A percentile compares a stretch with the other conserved stretches of the same genome.
phyloP scores from a whole-genome alignment of 129 eudicot genomes.

The Erigeron canadensis region DNA sequence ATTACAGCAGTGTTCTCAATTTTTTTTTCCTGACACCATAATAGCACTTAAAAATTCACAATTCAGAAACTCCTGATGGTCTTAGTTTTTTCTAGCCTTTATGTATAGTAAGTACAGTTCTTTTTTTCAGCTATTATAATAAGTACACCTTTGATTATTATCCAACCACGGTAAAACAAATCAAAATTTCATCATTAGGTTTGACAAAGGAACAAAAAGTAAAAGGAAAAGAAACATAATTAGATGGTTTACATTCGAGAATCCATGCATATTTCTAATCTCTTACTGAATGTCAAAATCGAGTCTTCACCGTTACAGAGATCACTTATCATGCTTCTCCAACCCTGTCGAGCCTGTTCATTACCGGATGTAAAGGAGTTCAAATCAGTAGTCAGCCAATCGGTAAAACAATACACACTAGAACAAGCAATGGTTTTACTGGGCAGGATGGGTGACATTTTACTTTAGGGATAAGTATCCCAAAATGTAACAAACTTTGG shows the following conservation, averaged over 20 bases:
- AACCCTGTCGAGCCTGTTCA: conserved; percentile 37
- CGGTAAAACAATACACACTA: neutral
- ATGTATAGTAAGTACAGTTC: neutral
- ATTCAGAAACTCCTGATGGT: too few relatives aligned
- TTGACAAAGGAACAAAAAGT: neutral
- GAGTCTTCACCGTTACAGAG: conserved; percentile 17
- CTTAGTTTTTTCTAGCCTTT: too few relatives aligned
- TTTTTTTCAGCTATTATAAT: neutral
- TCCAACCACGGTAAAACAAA: conserved; percentile 28
- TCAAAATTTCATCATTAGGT: conserved; percentile 38
- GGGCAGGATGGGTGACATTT: neutral
- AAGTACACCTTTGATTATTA: conserved; percentile 26
- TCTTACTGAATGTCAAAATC: conserved; percentile 38
- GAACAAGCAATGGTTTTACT: neutral
- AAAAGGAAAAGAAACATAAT: neutral
- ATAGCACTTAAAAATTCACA: too few relatives aligned
- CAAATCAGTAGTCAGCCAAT: neutral
- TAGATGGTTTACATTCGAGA: conserved; percentile 36
- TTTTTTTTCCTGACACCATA: too few relatives aligned
- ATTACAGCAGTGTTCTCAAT: too few relatives aligned
- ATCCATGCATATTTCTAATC: conserved; percentile 31
- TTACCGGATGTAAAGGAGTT: neutral
- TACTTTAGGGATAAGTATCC: too few relatives aligned
- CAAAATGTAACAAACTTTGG: too few relatives aligned
- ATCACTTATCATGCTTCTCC: conserved; percentile 39